Conservation (phyloP, 2,329 filamentous ascomycete species). For the Eurotiales sp. region DNA sequence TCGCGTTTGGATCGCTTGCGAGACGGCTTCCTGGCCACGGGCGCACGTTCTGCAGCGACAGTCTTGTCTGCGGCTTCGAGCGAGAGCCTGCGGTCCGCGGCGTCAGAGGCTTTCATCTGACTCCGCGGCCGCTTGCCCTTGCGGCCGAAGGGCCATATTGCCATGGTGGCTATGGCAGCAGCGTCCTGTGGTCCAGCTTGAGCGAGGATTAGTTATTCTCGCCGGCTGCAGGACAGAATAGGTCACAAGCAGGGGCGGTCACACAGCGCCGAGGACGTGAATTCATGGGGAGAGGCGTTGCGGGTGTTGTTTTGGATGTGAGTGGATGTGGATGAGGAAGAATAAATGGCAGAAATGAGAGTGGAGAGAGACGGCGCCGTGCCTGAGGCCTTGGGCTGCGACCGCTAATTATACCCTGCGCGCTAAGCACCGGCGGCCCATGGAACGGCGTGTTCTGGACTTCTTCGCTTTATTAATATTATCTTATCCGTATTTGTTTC, state of each 20-base stretch:
- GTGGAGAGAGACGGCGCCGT: conserved; percentile 14
- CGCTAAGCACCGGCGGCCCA: not conserved
- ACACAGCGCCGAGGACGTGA: conserved; percentile 5
- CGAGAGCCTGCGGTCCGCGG: too few relatives aligned
- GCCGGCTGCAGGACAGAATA: too few relatives aligned
- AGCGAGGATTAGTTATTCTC: too few relatives aligned
- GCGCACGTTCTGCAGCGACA: conserved; percentile 14
- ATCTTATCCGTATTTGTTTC: not conserved
- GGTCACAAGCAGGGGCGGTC: conserved; percentile 10
- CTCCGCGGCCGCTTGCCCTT: conserved; percentile 65
- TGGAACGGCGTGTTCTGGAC: conserved; percentile 6
- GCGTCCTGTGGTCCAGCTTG: not conserved
- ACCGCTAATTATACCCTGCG: not conserved
- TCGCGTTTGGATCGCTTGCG: conserved; percentile 33
- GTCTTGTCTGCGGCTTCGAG: too few relatives aligned
- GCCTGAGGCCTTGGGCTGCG: conserved; percentile 10
- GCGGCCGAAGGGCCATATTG: conserved; percentile 78
- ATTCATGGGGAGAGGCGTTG: conserved; percentile 15
- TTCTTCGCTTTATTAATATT: not conserved
- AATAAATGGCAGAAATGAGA: not conserved
- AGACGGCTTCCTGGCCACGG: conserved; percentile 29
- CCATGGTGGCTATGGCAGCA: conserved; percentile 50
- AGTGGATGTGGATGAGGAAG: not conserved
- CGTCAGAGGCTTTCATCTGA: conserved; percentile 50
- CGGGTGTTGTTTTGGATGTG: not conserved